These are phyloP conservation scores for Furcasterigmium furcatum DNA, from an alignment of 2,329 filamentous ascomycete species.

Conservation along the genomic window DNA sequence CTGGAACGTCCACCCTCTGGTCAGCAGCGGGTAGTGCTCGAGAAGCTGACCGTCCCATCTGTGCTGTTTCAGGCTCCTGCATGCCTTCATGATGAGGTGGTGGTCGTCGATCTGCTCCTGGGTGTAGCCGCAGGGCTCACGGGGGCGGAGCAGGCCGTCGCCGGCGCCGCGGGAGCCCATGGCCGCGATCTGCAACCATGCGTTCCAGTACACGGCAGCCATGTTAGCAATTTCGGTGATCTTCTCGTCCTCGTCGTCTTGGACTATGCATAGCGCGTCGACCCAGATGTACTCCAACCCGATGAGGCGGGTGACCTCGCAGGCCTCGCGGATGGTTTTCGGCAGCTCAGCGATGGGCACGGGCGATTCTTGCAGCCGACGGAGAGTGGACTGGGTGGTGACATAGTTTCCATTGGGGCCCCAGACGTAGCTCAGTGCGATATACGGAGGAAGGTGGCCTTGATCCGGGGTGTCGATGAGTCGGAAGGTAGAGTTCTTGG, in stretches of 20 bases:
- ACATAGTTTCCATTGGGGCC: conserved; percentile 11
- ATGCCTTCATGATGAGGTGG: not conserved
- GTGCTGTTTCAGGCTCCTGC: not conserved
- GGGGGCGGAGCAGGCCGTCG: not conserved
- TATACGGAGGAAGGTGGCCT: conserved; percentile 17
- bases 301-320: not conserved
- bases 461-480: not conserved
- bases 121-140: not conserved
- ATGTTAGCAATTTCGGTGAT: conserved; percentile 5
- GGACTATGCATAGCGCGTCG: conserved; percentile 8
- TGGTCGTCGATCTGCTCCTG: not conserved
- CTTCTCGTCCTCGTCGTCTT: conserved; percentile 9
- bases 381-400: conserved; percentile 3
- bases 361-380: not conserved
- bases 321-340: not conserved
- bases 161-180: not conserved
- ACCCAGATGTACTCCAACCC: conserved; percentile 3
- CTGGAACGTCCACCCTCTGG: conserved; percentile 33
- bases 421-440: conserved; percentile 42
- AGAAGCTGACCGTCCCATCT: not conserved
- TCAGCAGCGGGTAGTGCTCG: conserved; percentile 15
- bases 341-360: not conserved
- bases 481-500: not conserved
- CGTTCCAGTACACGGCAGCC: conserved; percentile 3
- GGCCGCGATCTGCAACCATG: not conserved